Percentiles rank a stretch among this genome's conserved stretches.
phyloP scores from a whole-genome alignment of 1,284 basidiomycete genomes.

The Coniferiporia sulphurascens region DNA sequence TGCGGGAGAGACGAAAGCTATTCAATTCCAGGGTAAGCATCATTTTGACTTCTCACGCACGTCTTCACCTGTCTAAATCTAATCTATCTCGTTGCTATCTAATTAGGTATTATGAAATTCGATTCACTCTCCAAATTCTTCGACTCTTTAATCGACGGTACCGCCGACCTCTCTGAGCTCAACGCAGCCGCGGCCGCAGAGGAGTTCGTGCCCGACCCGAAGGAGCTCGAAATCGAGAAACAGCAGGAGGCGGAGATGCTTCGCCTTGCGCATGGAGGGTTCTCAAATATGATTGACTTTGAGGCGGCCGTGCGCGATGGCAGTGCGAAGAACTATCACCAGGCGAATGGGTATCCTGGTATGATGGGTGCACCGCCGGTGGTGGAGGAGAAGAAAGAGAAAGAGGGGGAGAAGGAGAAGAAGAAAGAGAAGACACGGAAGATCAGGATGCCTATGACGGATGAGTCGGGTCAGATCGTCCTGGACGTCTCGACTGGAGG shows the following conservation, averaged over 20 bases:
- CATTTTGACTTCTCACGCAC: background rate
- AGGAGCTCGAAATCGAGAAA: slow-evolving; percentile 42
- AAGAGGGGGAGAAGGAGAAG: slow-evolving; percentile 3
- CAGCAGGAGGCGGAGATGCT: slow-evolving; percentile 50
- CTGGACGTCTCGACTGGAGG: slow-evolving; percentile 23
- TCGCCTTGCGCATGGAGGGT: slow-evolving; percentile 47
- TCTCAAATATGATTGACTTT: slow-evolving; percentile 46
- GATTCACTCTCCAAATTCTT: slow-evolving; percentile 66
- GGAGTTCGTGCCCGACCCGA: slow-evolving; percentile 37
- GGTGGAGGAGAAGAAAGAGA: slow-evolving; percentile 15
- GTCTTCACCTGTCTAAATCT: too few species aligned
- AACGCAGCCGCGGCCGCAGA: slow-evolving; percentile 37
- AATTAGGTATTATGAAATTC: slow-evolving; percentile 54
- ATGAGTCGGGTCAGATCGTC: slow-evolving; percentile 27
- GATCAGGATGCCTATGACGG: slow-evolving; percentile 29
- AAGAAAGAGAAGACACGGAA: slow-evolving; percentile 23
- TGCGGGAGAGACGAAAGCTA: slow-evolving; percentile 45
- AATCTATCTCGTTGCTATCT: background rate
- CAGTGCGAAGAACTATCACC: slow-evolving; percentile 41
- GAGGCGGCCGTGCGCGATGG: slow-evolving; percentile 44
- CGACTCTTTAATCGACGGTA: slow-evolving; percentile 60
- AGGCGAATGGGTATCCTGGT: slow-evolving; percentile 38
- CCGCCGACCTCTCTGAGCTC: slow-evolving; percentile 44
- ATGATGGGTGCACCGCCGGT: slow-evolving; percentile 35
- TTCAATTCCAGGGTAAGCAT: slow-evolving; percentile 55